phyloP scores from a whole-genome alignment of 306 rosid species.

The Heteromeles arbutifolia region DNA sequence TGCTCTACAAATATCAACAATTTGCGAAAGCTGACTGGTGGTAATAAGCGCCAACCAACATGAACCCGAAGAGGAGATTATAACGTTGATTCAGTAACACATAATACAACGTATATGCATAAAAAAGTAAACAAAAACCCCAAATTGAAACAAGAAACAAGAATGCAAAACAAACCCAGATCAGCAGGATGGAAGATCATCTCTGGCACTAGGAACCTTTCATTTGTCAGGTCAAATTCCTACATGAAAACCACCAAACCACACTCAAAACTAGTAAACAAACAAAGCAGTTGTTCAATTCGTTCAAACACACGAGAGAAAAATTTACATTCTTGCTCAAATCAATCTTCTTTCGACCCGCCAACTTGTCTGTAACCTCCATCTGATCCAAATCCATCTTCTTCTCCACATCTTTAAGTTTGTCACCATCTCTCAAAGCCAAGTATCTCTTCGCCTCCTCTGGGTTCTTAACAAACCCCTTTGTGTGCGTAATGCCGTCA shows the following conservation, averaged over 20 bases:
- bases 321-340: constrained; percentile 60
- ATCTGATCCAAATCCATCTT: constrained; percentile 19
- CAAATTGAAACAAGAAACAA: background rate
- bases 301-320: background rate
- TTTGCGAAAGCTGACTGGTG: background rate
- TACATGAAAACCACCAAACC: constrained; percentile 19
- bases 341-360: constrained; percentile 53
- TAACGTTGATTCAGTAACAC: background rate
- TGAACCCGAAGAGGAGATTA: background rate
- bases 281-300: background rate
- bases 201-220: constrained; percentile 93
- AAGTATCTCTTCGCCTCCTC: constrained; percentile 56
- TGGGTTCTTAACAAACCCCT: constrained; percentile 72
- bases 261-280: background rate
- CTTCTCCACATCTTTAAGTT: constrained; percentile 10
- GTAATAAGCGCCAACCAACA: background rate
- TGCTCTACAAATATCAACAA: background rate
- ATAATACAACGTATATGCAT: background rate
- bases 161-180: constrained; percentile 50
- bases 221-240: constrained; percentile 94
- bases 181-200: constrained; percentile 95
- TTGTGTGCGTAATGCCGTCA: constrained; percentile 67
- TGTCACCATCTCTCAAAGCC: constrained; percentile 31
- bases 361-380: constrained; percentile 29
- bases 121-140: background rate